Base-by-base conservation (phyloP, 495 filamentous ascomycete genomes). In the Talaromyces nanjingensis region DNA sequence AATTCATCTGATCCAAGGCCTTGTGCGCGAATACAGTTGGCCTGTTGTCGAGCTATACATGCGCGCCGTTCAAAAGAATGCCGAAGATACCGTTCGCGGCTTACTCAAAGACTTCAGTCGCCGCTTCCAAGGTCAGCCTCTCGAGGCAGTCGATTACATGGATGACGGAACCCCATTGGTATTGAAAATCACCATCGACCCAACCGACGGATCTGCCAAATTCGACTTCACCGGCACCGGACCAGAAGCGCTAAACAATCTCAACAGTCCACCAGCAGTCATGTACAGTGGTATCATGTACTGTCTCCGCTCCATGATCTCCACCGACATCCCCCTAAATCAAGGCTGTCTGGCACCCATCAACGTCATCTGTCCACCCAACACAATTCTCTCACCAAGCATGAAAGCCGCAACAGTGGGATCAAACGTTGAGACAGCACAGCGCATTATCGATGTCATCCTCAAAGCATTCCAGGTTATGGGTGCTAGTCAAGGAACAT, bases 221-320 rank as follows among this genome's bases (percentile, higher is more conserved):
- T 97, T 97, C 75, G 91, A 98, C 74, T 98, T 98, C 71, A 81
- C 71, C 3, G 77, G 77, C 54, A 98, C 94, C 1, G 94, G 94
- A 0, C 89, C 92, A 2, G 89, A 98, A 74, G 92, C 97, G 25
- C 96, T 97, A 72, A 93, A 83, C 62, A 97, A 96, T 74, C 93
- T 90, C 77, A 98, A 98, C 71, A 94, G 94, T 9, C 94, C 94
- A 1, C 85, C 96, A 77, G 92, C 94, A 25, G 90, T 98, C 57
- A 96, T 93, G 2, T 96, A 93, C 77, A 91, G 87, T 12, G 94
- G 94, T 57, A 96, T 98, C 69, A 98, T 98, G 72, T 98, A 98
- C 80, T 93, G 92, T 66, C 83, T 98, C 22, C 88, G 94, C 22
- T 93, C 89, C 73, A 86, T 98, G 69, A 97, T 98, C 69, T 88